Base-by-base conservation (phyloP, 2,329 filamentous ascomycete species). In the Meredithiella fracta region DNA sequence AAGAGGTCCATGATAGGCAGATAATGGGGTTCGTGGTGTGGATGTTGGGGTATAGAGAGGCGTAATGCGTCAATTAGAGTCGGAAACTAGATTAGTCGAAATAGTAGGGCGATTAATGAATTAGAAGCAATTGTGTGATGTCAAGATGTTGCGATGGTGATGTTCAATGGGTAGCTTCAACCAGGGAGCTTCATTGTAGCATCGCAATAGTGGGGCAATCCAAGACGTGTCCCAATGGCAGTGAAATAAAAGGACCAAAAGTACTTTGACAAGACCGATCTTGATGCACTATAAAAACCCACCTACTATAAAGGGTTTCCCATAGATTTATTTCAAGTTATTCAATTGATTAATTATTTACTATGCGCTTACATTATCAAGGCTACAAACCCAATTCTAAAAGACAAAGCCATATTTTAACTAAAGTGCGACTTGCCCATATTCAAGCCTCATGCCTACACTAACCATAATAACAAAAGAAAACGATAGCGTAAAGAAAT, bases 1-100 rank as follows among this genome's bases (percentile, higher is more conserved):
- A 82, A 85, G 62, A 80, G 80, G 67, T 85, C 81, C 81, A 85
- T 85, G 38, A 61, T 69, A 66, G 64, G 61, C 62, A 62, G 60
- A 54, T 40, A 7, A 20, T 50, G 9, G 29, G 59, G 42, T 26
- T 37, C 7, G n/a, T 20, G 57, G 49, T 17, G 34, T 51, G 20
- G 37, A 54, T 34, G 6, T 54, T 23, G 58, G 60, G 59, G 59
- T 60, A 59, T 57, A 55, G 53, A 57, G 49, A 50, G 60, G 37
- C 20, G 31, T 49, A 51, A 42, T 14, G 50, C 23, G 57, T 38
- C 22, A 23, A 20, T 14, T 51, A 17, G 31, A 25, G 14, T 11
- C 7, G 49, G 44, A 14, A 31, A 20, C 17, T 44, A 4, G 40
- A 44, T n/a, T 17, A 20, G 17, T 15, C 8, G 40, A 44, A 44